These are phyloP conservation scores for Aspergillus biplanus DNA, from an alignment of 495 filamentous ascomycete genomes.

Conservation along the genomic window DNA sequence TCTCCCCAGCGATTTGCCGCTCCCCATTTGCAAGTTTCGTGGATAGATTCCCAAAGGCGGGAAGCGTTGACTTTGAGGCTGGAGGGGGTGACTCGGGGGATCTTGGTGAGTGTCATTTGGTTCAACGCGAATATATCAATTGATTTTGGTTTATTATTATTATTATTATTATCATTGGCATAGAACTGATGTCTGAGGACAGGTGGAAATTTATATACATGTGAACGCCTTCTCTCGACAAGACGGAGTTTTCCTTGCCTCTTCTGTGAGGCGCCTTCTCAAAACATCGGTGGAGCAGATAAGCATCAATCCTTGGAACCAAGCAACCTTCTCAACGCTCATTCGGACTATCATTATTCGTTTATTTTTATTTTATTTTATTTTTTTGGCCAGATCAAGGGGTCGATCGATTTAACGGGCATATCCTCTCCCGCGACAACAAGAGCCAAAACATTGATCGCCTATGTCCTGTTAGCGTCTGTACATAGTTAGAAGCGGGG, in stretches of 20 bases:
- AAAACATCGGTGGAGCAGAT: background rate
- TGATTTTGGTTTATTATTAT: too few species aligned
- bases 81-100: constrained; percentile 22
- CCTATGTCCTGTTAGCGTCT: background rate
- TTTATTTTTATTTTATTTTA: background rate
- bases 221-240: too few species aligned
- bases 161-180: too few species aligned
- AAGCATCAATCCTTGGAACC: background rate
- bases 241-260: too few species aligned
- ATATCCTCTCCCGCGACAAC: constrained; percentile 7
- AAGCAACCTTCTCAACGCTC: background rate
- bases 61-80: constrained; percentile 38
- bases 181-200: too few species aligned
- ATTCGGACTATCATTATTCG: background rate
- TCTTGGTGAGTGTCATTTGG: constrained; percentile 23
- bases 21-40: constrained; percentile 42
- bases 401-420: background rate
- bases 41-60: constrained; percentile 39
- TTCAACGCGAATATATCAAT: background rate
- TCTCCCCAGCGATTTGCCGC: constrained; percentile 36
- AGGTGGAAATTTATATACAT: too few species aligned
- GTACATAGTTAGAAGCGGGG: background rate
- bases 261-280: background rate
- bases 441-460: constrained; percentile 17
- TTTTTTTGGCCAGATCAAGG: background rate